Evolutionary conservation across 1,284 basidiomycete species (phyloP).

Genomic region (Apiotrichum laibachii): DNA sequence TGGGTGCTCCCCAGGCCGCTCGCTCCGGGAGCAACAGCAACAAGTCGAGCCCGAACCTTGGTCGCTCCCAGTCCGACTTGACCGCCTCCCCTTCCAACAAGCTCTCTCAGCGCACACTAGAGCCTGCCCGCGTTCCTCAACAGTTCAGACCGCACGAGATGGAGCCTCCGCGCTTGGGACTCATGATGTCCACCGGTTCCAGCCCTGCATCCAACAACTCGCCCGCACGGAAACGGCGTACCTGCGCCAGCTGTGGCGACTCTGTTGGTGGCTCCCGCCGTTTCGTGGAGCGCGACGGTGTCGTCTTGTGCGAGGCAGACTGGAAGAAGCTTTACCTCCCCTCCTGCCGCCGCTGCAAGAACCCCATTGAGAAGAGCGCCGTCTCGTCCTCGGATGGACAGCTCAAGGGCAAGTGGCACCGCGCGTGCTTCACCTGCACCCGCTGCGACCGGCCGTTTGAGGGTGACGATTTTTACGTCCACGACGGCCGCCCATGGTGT

Average conservation of each 20-base stretch:
- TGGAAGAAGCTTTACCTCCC: constrained; percentile 94
- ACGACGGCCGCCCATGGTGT: constrained; percentile 79
- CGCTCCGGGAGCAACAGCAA: neutral
- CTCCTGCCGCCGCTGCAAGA: constrained; percentile 73
- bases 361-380: constrained; percentile 81
- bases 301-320: constrained; percentile 74
- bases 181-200: neutral
- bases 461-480: constrained; percentile 82
- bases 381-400: constrained; percentile 88
- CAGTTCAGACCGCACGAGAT: neutral
- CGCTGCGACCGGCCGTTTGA: constrained; percentile 81
- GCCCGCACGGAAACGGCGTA: constrained; percentile 10
- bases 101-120: neutral
- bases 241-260: constrained; percentile 66
- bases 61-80: constrained; percentile 19
- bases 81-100: constrained; percentile 5
- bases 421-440: constrained; percentile 80
- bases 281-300: constrained; percentile 68
- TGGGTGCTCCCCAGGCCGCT: constrained; percentile 1
- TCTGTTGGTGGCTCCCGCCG: constrained; percentile 66
- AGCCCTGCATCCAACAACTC: neutral
- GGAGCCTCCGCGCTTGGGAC: constrained; percentile 11
- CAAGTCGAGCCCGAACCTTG: neutral
- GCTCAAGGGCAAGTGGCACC: constrained; percentile 87
- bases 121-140: neutral